Evolutionary conservation across 2,329 filamentous ascomycete species (phyloP).

Genomic region (Monosporascus sp.): DNA sequence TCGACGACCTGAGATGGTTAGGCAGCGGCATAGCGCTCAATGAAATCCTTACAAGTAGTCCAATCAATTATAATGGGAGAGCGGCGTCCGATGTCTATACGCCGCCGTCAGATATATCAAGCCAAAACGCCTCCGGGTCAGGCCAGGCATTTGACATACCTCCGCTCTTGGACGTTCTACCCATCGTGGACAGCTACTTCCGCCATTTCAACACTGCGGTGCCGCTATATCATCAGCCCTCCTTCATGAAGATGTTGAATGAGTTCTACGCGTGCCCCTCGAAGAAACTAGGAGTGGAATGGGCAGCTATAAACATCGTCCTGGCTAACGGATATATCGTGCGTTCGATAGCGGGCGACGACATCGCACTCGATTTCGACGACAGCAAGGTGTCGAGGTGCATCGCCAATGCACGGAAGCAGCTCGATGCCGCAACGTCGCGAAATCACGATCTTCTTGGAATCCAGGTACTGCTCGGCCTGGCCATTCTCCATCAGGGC

Average conservation of each 20-base stretch:
- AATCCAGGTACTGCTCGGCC: slow-evolving; percentile 32
- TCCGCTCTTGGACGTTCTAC: slow-evolving; percentile 28
- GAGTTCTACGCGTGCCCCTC: slow-evolving; percentile 26
- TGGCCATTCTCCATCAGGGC: slow-evolving; percentile 33
- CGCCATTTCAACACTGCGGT: slow-evolving; percentile 28
- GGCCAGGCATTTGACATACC: slow-evolving; percentile 13
- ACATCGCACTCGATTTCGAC: slow-evolving; percentile 8
- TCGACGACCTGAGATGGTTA: slow-evolving; percentile 13
- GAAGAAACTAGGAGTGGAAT: slow-evolving; percentile 21
- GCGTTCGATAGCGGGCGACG: slow-evolving; percentile 13
- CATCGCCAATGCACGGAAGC: slow-evolving; percentile 32
- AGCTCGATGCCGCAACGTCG: slow-evolving; percentile 19
- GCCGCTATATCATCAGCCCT: slow-evolving; percentile 31
- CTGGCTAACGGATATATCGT: slow-evolving; percentile 30
- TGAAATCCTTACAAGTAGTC: background rate
- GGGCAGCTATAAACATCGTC: slow-evolving; percentile 35
- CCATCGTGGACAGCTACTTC: slow-evolving; percentile 33
- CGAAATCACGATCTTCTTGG: slow-evolving; percentile 24
- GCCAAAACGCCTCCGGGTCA: background rate
- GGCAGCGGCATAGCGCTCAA: background rate
- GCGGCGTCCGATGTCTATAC: too few relatives aligned
- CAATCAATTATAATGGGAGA: background rate
- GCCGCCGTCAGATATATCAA: background rate
- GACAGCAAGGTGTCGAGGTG: slow-evolving; percentile 20
- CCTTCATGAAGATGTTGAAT: slow-evolving; percentile 31